Percentiles rank a stretch among this genome's conserved stretches.
Evolutionary conservation across 2,329 filamentous ascomycete species (phyloP).

Genomic region (Trematosphaeria pertusa): DNA sequence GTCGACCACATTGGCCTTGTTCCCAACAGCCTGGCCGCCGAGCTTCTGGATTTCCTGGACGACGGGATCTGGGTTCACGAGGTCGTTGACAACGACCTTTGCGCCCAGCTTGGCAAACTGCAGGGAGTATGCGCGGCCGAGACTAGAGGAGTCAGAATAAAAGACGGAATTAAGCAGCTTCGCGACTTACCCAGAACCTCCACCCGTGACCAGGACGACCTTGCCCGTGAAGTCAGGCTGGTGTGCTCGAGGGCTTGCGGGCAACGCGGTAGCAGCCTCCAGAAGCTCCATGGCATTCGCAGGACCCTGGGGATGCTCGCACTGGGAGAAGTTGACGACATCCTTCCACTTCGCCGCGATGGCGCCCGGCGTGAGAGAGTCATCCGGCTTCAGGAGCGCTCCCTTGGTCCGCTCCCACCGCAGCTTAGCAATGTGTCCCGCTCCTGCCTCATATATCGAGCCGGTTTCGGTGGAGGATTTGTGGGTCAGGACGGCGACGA

Average conservation of each 20-base stretch:
- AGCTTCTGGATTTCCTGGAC: conserved; percentile 90
- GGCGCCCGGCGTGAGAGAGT: conserved; percentile 84
- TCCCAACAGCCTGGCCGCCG: conserved; percentile 88
- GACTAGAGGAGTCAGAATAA: conserved; percentile 57
- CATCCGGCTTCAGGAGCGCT: conserved; percentile 87
- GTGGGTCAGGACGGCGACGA: conserved; percentile 89
- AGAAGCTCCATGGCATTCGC: conserved; percentile 85
- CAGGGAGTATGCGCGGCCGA: conserved; percentile 88
- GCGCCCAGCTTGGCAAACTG: conserved; percentile 86
- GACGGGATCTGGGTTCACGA: conserved; percentile 88
- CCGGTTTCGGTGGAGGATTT: conserved; percentile 88
- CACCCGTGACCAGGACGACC: conserved; percentile 47
- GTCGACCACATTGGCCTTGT: conserved; percentile 93
- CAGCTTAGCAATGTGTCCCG: conserved; percentile 89
- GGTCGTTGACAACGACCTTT: conserved; percentile 91
- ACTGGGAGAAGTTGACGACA: conserved; percentile 83
- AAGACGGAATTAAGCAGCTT: neutral
- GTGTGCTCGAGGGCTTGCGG: conserved; percentile 41
- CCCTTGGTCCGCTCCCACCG: conserved; percentile 94
- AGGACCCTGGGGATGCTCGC: conserved; percentile 82
- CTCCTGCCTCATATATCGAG: conserved; percentile 91
- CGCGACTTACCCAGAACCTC: conserved; percentile 46
- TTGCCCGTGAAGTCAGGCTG: conserved; percentile 47
- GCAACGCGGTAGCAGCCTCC: conserved; percentile 37
- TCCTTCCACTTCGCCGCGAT: conserved; percentile 89